Base-by-base conservation (phyloP, 768 basidiomycete species). In the Cystobasidiopsis lactophilus region DNA sequence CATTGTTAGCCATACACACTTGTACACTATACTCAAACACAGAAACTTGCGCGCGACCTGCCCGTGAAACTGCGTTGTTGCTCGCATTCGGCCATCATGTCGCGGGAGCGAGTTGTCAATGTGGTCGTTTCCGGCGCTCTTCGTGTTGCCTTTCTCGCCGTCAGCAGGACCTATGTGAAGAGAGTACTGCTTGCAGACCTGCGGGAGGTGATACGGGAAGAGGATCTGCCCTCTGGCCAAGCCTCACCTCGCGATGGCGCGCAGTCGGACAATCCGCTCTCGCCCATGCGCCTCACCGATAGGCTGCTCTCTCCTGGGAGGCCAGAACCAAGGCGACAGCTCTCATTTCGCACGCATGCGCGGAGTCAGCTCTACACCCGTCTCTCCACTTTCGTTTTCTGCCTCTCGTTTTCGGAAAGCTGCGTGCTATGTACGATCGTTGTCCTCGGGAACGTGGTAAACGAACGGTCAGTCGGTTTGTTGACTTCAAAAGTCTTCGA, bases 321-420 rank as follows among this genome's bases (percentile, higher is more conserved):
- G 19, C 19, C 7, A 7, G 7, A 13, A 39, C 19, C 38, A 39
- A 39, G 13, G 38, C 13, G 19, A 13, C 19, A 13, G 13, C 38
- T 13, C 13, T 19, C 38, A 39, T 13, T 13, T 39, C 38, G 19
- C 7, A 43, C 19, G 9, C 26, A 7, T 27, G 26, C 19, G 7
- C 9, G 9, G 45, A 13, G 30, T 24, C 4, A 23, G 18, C 14
- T 47, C 4, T 29, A 47, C 30, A 7, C 45, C 7, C 23, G 30
- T 23, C 26, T 47, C 10, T 4, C 45, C 5, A 27, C 45, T 9
- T 30, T 47, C 4, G 41, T 63, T 27, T 63, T 63, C 55, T 63
- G 62, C 54, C 45, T 61, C 7, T 43, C 59, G 18, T 59, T 63
- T 41, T 61, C 60, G 27, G 62, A 63, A 52, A 55, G 54, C 46